Percentiles rank a stretch among this genome's conserved stretches.
Evolutionary conservation across 225 moss, liverwort and hornwort species (phyloP).

Genomic region (Pseudoscleropodium purum): DNA sequence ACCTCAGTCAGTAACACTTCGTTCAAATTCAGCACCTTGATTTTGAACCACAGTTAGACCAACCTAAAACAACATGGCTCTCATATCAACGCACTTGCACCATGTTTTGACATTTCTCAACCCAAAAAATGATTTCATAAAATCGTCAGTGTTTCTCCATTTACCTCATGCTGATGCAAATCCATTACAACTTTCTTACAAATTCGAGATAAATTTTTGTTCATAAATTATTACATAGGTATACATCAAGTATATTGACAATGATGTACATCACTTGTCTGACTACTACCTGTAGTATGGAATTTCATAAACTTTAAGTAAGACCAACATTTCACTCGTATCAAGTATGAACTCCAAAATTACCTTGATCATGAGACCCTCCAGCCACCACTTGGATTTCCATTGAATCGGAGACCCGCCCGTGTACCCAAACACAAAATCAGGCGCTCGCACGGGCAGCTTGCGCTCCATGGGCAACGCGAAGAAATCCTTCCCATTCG

Average conservation of each 20-base stretch:
- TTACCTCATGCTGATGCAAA: not conserved
- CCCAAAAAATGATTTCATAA: not conserved
- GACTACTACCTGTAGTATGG: not conserved
- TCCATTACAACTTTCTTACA: not conserved
- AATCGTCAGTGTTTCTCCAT: not conserved
- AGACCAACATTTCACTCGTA: not conserved
- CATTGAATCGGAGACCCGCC: slow-evolving; percentile 29
- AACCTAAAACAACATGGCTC: not conserved
- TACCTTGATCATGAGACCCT: slow-evolving; percentile 38
- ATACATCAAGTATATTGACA: not conserved
- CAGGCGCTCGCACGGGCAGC: slow-evolving; percentile 15
- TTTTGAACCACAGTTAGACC: not conserved
- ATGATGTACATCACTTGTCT: not conserved
- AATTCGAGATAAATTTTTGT: not conserved
- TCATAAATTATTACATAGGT: not conserved
- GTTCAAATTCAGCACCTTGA: not conserved
- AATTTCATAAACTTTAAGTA: not conserved
- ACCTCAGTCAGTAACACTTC: not conserved
- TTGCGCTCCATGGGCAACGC: slow-evolving; percentile 40
- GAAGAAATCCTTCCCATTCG: slow-evolving; percentile 41
- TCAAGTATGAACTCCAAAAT: not conserved
- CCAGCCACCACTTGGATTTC: slow-evolving; percentile 55
- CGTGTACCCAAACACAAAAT: slow-evolving; percentile 37
- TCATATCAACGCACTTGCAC: not conserved
- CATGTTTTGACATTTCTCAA: not conserved